Evolutionary conservation across 2,329 filamentous ascomycete genomes (phyloP), one percentile per base, ranked within the genome.

Genomic region (Xylariaceae sp.): DNA sequence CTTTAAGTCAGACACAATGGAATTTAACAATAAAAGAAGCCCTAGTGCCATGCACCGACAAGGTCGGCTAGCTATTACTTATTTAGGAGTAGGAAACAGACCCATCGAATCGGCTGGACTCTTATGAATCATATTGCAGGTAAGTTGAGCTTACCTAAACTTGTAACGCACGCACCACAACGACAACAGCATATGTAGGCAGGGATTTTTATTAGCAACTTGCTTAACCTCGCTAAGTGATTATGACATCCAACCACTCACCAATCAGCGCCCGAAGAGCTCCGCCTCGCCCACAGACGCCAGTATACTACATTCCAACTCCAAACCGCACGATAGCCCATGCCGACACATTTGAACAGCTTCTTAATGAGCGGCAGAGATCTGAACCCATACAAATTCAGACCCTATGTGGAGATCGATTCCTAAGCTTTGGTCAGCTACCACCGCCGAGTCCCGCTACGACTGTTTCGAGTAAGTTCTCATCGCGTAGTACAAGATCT

Each of bases 291-390:
- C 55, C 51, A 2, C 53, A 37, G 3, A 46, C 49, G 9, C 41
- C 51, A 6, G 7, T 2, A 23, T 27, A 45, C 43, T 57, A 54
- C 50, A 37, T 37, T 10, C 49, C 57, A 32, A 46, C 49, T 37
- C 46, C 53, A 2, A n/a, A 33, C 29, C n/a, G 8, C 41, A 15
- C 26, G 35, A 20, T 55, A 40, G 20, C 30, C n/a, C 49, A 24
- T 20, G n/a, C 10, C 6, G 51, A 56, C 3, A 4, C 41, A 6
- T 36, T 32, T 4, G 4, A 26, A 6, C 37, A 50, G n/a, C 49
- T 53, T 15, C 16, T 48, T 9, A 53, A 58, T 15, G n/a, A 33
- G 20, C 13, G 45, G 10, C 52, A 58, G 48, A 47, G 10, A 6
- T 6, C 29, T 2, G 21, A 4, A 6, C n/a, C 37, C 10, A 8